phyloP scores from a whole-genome alignment of 495 filamentous ascomycete species.

The Bacidia rubella region DNA sequence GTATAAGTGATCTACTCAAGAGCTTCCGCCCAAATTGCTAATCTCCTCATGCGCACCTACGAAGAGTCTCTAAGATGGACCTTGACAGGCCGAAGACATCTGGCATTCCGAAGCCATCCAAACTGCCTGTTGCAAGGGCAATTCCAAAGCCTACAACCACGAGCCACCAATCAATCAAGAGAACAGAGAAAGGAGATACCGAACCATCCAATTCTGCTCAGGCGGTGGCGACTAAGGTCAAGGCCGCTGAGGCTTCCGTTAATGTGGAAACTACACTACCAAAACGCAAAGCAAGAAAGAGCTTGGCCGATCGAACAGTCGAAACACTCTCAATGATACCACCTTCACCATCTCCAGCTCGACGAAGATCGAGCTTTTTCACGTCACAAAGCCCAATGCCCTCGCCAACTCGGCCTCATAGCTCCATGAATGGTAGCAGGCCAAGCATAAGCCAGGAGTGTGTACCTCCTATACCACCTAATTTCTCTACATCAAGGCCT shows the following conservation, averaged over 20 bases:
- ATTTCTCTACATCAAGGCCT: constrained; percentile 18
- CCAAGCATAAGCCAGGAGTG: constrained; percentile 37
- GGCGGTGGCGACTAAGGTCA: background rate
- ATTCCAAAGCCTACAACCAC: constrained; percentile 2
- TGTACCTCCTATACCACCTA: constrained; percentile 16
- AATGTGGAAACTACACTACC: too few relatives aligned
- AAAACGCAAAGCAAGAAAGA: constrained; percentile 30
- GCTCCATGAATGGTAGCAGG: constrained; percentile 34
- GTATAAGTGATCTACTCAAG: too few relatives aligned
- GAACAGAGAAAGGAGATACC: constrained; percentile 3
- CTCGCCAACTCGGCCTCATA: constrained; percentile 41
- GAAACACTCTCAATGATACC: constrained; percentile 52
- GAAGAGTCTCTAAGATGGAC: background rate
- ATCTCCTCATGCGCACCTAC: too few relatives aligned
- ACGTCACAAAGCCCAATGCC: constrained; percentile 41
- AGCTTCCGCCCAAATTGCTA: too few relatives aligned
- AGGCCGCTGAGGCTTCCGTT: background rate
- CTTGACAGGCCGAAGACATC: background rate
- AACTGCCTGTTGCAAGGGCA: constrained; percentile 23
- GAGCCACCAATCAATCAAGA: background rate
- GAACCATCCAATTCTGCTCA: background rate
- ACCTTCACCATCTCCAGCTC: constrained; percentile 44
- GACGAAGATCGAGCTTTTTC: constrained; percentile 49
- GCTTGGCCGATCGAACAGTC: constrained; percentile 55
- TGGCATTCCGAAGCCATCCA: constrained; percentile 26